phyloP scores from a whole-genome alignment of 1,284 basidiomycete species.

The Fomitopsis palustris region DNA sequence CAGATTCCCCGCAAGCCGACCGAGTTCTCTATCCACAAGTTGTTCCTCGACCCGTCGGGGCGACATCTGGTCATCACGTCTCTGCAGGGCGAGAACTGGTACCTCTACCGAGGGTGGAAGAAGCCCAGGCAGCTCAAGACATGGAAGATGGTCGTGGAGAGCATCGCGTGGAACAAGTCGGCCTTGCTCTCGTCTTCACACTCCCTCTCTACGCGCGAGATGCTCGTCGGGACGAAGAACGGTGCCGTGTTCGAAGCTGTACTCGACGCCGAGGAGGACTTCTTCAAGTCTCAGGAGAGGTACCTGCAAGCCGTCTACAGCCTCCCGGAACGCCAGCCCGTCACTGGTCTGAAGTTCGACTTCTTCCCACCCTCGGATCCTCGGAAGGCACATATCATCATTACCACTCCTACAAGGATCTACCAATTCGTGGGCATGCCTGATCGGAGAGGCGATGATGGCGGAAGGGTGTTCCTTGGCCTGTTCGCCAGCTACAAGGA shows the following conservation, averaged over 20 bases:
- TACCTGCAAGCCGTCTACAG: conserved; percentile 80
- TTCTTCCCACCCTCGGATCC: conserved; percentile 64
- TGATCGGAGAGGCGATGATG: conserved; percentile 67
- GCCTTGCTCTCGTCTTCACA: conserved; percentile 61
- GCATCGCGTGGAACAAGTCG: conserved; percentile 92
- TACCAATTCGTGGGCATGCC: conserved; percentile 85
- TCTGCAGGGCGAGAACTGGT: conserved; percentile 90
- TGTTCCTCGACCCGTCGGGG: conserved; percentile 91
- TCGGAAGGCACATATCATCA: conserved; percentile 66
- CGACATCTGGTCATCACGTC: conserved; percentile 88
- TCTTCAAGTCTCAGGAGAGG: conserved; percentile 87
- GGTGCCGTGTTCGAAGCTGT: conserved; percentile 86
- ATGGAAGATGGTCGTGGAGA: conserved; percentile 87
- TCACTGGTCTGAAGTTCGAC: conserved; percentile 83
- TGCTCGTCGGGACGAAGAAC: conserved; percentile 85
- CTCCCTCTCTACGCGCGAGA: conserved; percentile 75
- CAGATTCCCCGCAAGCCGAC: conserved; percentile 68
- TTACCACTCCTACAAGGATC: conserved; percentile 85
- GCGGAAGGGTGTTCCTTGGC: conserved; percentile 71
- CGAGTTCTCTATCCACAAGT: conserved; percentile 71
- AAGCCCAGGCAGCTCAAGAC: conserved; percentile 77
- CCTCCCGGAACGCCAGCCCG: conserved; percentile 73
- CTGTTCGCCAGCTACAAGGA: conserved; percentile 77
- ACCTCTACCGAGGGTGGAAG: conserved; percentile 79
- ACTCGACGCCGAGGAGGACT: conserved; percentile 84